These are phyloP conservation scores for Rhizoclosmatium globosum DNA, from an alignment of 192 early-diverging fungal genomes.

Conservation along the genomic window DNA sequence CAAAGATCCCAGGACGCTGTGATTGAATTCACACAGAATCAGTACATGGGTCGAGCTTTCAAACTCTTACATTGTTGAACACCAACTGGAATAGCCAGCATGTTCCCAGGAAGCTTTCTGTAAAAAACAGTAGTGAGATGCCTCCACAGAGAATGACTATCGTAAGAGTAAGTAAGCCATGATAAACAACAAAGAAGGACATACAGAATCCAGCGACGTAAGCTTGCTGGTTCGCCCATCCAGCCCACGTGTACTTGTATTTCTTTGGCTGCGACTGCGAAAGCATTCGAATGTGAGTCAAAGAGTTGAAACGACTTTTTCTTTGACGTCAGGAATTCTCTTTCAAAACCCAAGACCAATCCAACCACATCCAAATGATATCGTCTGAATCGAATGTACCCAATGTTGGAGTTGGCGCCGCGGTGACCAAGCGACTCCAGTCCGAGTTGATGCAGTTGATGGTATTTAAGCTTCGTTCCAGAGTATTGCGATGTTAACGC, in stretches of 20 bases:
- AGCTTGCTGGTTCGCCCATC: conserved; percentile 40
- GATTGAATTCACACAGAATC: neutral
- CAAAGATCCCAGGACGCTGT: conserved; percentile 30
- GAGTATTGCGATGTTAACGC: too few species aligned
- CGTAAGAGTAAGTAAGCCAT: neutral
- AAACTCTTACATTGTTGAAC: conserved; percentile 14
- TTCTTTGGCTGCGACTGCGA: neutral
- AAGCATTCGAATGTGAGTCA: neutral
- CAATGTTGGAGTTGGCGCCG: neutral
- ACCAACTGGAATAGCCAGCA: conserved; percentile 7
- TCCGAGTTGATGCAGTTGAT: conserved; percentile 47
- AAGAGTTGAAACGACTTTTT: neutral
- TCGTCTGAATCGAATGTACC: neutral
- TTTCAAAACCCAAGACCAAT: neutral
- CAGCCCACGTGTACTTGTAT: conserved; percentile 39
- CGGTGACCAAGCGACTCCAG: conserved; percentile 42
- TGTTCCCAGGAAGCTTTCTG: conserved; percentile 32
- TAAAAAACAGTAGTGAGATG: conserved; percentile 40
- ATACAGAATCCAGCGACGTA: conserved; percentile 42
- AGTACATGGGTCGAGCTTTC: neutral
- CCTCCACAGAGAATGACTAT: conserved; percentile 49
- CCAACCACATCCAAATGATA: conserved; percentile 14
- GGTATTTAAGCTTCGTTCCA: conserved; percentile 15
- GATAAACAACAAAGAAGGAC: neutral
- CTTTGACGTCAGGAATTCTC: neutral